Evolutionary conservation across 805 yeast species (phyloP).

Genomic region (Jamesozyma gamospora): DNA sequence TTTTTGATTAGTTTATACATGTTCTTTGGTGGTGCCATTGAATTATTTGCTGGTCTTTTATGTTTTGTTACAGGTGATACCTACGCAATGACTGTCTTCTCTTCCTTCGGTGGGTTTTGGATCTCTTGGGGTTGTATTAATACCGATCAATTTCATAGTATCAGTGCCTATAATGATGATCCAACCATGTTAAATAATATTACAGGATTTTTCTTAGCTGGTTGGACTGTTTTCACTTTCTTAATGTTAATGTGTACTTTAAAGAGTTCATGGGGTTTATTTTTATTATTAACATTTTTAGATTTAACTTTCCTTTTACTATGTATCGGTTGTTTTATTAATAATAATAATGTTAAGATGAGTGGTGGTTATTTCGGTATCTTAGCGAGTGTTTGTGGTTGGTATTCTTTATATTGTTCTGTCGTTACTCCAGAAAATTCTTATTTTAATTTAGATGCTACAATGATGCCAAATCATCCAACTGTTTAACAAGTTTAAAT

Average conservation of each 20-base stretch:
- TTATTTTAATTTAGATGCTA: slow-evolving; percentile 43
- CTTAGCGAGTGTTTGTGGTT: slow-evolving; percentile 45
- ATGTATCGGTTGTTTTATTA: slow-evolving; percentile 43
- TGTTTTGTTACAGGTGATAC: slow-evolving; percentile 70
- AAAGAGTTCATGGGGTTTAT: slow-evolving; percentile 51
- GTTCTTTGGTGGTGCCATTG: slow-evolving; percentile 67
- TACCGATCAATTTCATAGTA: slow-evolving; percentile 48
- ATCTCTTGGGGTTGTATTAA: slow-evolving; percentile 58
- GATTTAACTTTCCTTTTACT: slow-evolving; percentile 46
- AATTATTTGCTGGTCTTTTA: slow-evolving; percentile 64
- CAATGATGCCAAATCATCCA: slow-evolving; percentile 43
- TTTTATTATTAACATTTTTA: slow-evolving; percentile 43
- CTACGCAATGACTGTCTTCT: slow-evolving; percentile 52
- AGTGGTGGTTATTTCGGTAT: slow-evolving; percentile 60
- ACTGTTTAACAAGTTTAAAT: slow-evolving; percentile 17
- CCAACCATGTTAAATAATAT: slow-evolving; percentile 40
- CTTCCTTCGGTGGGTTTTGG: slow-evolving; percentile 64
- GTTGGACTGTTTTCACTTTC: slow-evolving; percentile 58
- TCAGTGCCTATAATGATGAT: slow-evolving; percentile 38
- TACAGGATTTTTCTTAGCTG: slow-evolving; percentile 47
- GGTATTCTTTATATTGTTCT: slow-evolving; percentile 57
- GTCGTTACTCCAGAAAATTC: slow-evolving; percentile 50
- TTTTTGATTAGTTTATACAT: slow-evolving; percentile 56
- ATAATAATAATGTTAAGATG: slow-evolving; percentile 32
- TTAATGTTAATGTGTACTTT: slow-evolving; percentile 47